Evolutionary conservation across 176 grass and related monocot genomes (phyloP).

Genomic region (Musa acuminata): DNA sequence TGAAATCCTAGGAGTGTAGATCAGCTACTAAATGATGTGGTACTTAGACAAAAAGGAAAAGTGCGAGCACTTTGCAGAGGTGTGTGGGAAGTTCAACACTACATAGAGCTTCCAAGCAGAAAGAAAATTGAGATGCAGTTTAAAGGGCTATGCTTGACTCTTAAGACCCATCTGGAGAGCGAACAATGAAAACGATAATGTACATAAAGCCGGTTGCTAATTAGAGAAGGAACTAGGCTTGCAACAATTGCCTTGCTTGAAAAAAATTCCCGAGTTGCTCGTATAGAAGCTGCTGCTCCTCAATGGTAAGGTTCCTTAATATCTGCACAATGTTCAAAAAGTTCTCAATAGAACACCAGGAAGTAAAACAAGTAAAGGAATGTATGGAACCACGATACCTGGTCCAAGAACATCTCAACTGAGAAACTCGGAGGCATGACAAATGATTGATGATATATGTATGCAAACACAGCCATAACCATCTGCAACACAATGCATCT

Average conservation of each 20-base stretch:
- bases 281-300: conserved; percentile 79
- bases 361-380: neutral
- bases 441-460: conserved; percentile 98
- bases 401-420: conserved; percentile 70
- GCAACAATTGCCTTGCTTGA: conserved; percentile 28
- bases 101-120: no score
- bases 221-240: conserved; percentile 25
- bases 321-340: conserved; percentile 33
- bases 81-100: no score
- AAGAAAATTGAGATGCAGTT: neutral
- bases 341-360: neutral
- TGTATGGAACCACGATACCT: conserved; percentile 32
- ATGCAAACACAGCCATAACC: conserved; percentile 99
- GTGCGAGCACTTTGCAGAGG: no score
- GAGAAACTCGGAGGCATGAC: conserved; percentile 71
- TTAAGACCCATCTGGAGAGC: neutral
- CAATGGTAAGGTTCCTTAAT: conserved; percentile 71
- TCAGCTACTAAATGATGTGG: no score
- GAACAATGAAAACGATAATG: neutral
- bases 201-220: neutral
- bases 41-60: no score
- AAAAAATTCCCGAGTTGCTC: conserved; percentile 51
- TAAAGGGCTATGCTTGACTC: neutral
- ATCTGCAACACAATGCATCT: conserved; percentile 50
- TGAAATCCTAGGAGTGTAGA: no score